Evolutionary conservation across 2,329 filamentous ascomycete genomes (phyloP).

Genomic region (Parasarocladium wereldwijsianum): DNA sequence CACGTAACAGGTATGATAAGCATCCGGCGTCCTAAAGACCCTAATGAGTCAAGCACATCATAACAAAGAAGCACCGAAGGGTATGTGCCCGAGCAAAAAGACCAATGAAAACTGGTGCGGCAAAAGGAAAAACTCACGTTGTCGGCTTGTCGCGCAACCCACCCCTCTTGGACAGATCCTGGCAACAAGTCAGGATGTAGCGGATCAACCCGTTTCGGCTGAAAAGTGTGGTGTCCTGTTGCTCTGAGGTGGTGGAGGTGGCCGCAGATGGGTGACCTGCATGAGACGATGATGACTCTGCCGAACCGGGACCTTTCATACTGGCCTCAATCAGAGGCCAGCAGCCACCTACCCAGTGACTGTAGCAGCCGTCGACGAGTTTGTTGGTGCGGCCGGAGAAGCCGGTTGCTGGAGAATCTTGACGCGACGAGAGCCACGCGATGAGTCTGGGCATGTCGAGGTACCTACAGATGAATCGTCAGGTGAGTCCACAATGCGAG

Average conservation of each 20-base stretch:
- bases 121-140: constrained; percentile 45
- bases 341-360: constrained; percentile 91
- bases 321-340: constrained; percentile 83
- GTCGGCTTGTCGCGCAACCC: constrained; percentile 89
- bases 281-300: constrained; percentile 1
- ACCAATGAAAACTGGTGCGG: too few species aligned
- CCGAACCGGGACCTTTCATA: constrained; percentile 33
- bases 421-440: constrained; percentile 78
- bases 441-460: constrained; percentile 65
- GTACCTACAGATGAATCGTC: constrained; percentile 37
- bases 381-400: constrained; percentile 94
- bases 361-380: constrained; percentile 95
- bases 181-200: constrained; percentile 83
- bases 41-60: constrained; percentile 1
- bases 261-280: constrained; percentile 7
- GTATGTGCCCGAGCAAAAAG: too few species aligned
- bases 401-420: constrained; percentile 83
- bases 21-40: constrained; percentile 52
- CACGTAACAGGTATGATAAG: constrained; percentile 89
- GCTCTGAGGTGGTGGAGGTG: constrained; percentile 12
- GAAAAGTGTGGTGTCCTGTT: constrained; percentile 38
- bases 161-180: constrained; percentile 54
- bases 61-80: too few species aligned
- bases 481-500: too few species aligned
- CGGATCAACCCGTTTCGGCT: constrained; percentile 72